Evolutionary conservation across 108 stramenopile species (phyloP).

Genomic region (Nitzschia sp.): DNA sequence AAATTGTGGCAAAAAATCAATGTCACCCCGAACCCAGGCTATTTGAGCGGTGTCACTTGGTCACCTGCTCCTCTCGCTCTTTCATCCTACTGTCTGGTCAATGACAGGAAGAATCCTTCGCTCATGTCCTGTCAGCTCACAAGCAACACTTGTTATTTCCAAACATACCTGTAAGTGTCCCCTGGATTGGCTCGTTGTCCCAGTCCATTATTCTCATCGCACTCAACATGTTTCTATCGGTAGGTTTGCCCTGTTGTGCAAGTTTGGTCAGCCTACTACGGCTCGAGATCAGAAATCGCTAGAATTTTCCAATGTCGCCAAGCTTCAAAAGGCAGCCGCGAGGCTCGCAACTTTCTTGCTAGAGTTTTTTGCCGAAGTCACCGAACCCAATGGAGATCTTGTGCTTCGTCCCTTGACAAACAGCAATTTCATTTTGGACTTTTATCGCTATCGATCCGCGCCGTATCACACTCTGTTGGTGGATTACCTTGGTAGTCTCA

Average conservation of each 20-base stretch:
- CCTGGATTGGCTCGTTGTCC: neutral
- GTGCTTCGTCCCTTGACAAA: conserved; percentile 36
- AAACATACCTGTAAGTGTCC: conserved; percentile 18
- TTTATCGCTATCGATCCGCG: conserved; percentile 19
- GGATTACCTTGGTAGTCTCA: conserved; percentile 2
- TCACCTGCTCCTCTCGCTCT: conserved; percentile 14
- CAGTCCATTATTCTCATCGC: neutral
- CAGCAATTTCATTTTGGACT: conserved; percentile 32
- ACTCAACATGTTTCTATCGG: neutral
- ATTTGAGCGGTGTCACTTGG: conserved; percentile 5
- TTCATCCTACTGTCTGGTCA: conserved; percentile 19
- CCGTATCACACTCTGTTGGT: conserved; percentile 27
- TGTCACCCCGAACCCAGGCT: conserved; percentile 5
- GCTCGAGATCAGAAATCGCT: conserved; percentile 20
- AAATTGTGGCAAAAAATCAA: conserved; percentile 34
- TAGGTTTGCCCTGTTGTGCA: conserved; percentile 29
- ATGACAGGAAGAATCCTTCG: conserved; percentile 16
- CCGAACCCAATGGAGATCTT: conserved; percentile 5
- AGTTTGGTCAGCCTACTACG: conserved; percentile 15
- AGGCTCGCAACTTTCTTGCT: conserved; percentile 17
- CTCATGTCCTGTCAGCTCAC: conserved; percentile 35
- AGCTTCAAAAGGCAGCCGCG: conserved; percentile 11
- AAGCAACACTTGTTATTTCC: conserved; percentile 38
- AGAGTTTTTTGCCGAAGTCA: conserved; percentile 29
- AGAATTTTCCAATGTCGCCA: conserved; percentile 7